Percentiles rank a stretch among this genome's conserved stretches.
Evolutionary conservation across 2,329 filamentous ascomycete species (phyloP).

Genomic region (Penicillium sp.): DNA sequence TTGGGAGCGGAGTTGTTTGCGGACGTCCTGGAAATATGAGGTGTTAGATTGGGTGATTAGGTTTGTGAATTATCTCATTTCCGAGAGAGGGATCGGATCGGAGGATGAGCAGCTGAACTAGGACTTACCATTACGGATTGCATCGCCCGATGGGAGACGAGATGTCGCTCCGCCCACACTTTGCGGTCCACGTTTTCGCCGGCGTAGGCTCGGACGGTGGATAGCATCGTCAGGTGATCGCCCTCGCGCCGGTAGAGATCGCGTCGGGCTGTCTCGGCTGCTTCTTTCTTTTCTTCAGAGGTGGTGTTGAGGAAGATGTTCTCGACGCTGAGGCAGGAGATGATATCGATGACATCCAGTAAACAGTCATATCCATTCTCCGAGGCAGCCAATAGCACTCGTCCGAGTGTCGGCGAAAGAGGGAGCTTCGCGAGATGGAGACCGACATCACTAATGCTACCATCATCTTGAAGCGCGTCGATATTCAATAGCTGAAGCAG

Average conservation of each 20-base stretch:
- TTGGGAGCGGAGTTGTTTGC: constrained; percentile 65
- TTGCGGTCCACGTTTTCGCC: constrained; percentile 64
- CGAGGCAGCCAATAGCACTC: constrained; percentile 81
- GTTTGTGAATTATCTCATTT: too few relatives aligned
- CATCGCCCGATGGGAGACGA: constrained; percentile 69
- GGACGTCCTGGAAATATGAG: constrained; percentile 55
- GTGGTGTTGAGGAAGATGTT: constrained; percentile 66
- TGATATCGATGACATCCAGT: constrained; percentile 83
- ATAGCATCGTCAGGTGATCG: constrained; percentile 68
- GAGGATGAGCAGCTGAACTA: not conserved
- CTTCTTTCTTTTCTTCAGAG: constrained; percentile 66
- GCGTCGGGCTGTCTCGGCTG: constrained; percentile 61
- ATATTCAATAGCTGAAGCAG: constrained; percentile 80
- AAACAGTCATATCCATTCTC: constrained; percentile 74
- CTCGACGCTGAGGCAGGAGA: constrained; percentile 69
- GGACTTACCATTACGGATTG: constrained; percentile 63
- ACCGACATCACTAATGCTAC: constrained; percentile 75
- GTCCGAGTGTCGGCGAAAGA: constrained; percentile 77
- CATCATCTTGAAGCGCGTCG: constrained; percentile 73
- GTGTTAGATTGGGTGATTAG: constrained; percentile 11
- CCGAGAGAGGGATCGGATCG: too few relatives aligned
- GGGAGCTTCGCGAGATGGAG: constrained; percentile 81
- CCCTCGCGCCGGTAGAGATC: constrained; percentile 66
- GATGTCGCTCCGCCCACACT: constrained; percentile 64
- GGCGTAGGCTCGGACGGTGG: constrained; percentile 65